Conservation (phyloP, 495 filamentous ascomycete genomes). For the Podospora bellae-mahoneyi region DNA sequence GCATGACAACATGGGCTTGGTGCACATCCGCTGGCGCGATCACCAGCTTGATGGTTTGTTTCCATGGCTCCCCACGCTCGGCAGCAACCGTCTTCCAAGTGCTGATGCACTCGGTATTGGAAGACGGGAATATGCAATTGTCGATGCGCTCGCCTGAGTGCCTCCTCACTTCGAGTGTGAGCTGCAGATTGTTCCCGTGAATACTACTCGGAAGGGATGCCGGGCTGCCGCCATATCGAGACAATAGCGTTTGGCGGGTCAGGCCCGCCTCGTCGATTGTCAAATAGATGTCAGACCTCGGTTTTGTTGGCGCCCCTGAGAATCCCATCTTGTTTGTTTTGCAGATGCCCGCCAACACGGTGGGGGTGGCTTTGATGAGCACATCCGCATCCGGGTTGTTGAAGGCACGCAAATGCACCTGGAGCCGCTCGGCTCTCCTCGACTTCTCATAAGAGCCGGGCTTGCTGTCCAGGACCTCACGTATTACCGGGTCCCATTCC, state of each 20-base stretch:
- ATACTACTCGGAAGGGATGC: constrained; percentile 60
- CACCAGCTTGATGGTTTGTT: constrained; percentile 78
- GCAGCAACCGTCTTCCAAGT: constrained; percentile 85
- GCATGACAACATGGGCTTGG: constrained; percentile 83
- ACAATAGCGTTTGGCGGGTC: constrained; percentile 71
- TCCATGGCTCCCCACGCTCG: constrained; percentile 75
- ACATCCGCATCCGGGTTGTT: constrained; percentile 67
- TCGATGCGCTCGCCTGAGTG: constrained; percentile 76
- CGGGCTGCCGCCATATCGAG: constrained; percentile 73
- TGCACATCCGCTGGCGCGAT: constrained; percentile 78
- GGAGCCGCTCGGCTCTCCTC: constrained; percentile 64
- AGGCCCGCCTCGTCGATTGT: constrained; percentile 73
- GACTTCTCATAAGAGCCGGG: constrained; percentile 71
- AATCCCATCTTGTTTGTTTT: constrained; percentile 91
- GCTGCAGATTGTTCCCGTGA: constrained; percentile 71
- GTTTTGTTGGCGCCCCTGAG: constrained; percentile 80
- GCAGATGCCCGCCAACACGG: constrained; percentile 73
- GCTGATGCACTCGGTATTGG: constrained; percentile 68
- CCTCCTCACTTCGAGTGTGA: constrained; percentile 84
- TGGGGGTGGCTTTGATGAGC: constrained; percentile 82
- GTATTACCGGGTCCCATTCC: constrained; percentile 73
- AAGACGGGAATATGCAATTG: constrained; percentile 80
- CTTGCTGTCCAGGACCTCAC: constrained; percentile 67
- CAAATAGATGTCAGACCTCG: constrained; percentile 90
- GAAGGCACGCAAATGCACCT: constrained; percentile 75